phyloP scores from a whole-genome alignment of 2,329 filamentous ascomycete genomes.

The Cadophora gregata region DNA sequence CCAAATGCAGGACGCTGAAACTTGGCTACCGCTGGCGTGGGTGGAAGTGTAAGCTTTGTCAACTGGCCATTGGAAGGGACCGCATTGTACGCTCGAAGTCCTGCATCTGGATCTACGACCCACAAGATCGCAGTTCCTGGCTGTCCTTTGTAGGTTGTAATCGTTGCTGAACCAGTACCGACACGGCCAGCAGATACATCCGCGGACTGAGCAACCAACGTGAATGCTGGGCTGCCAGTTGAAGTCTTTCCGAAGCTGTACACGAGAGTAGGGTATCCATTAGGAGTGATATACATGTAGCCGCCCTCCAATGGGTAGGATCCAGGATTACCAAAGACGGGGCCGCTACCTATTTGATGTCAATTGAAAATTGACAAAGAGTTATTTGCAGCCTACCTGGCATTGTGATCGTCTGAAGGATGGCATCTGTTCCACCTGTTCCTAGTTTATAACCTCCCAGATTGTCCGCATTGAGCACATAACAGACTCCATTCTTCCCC shows the following conservation, averaged over 20 bases:
- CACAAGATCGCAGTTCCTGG: constrained; percentile 45
- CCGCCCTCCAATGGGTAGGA: constrained; percentile 49
- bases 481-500: constrained; percentile 45
- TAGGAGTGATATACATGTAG: constrained; percentile 45
- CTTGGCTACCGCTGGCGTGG: constrained; percentile 42
- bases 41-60: constrained; percentile 42
- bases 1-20: constrained; percentile 47
- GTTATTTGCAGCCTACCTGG: constrained; percentile 8
- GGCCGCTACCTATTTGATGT: constrained; percentile 14
- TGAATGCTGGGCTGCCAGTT: constrained; percentile 40
- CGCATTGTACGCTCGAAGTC: constrained; percentile 45
- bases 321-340: constrained; percentile 33
- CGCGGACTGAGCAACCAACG: constrained; percentile 40
- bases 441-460: constrained; percentile 46
- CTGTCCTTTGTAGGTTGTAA: constrained; percentile 44
- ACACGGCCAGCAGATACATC: constrained; percentile 40
- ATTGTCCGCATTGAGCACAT: constrained; percentile 46
- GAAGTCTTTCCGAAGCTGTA: constrained; percentile 39
- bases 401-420: constrained; percentile 42
- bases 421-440: constrained; percentile 42
- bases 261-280: constrained; percentile 40
- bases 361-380: background rate
- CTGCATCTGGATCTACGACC: constrained; percentile 44
- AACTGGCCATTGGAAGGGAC: constrained; percentile 44
- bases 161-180: constrained; percentile 45